Conservation (phyloP, 176 grass and related monocot species). For the Hordeum marinum region DNA sequence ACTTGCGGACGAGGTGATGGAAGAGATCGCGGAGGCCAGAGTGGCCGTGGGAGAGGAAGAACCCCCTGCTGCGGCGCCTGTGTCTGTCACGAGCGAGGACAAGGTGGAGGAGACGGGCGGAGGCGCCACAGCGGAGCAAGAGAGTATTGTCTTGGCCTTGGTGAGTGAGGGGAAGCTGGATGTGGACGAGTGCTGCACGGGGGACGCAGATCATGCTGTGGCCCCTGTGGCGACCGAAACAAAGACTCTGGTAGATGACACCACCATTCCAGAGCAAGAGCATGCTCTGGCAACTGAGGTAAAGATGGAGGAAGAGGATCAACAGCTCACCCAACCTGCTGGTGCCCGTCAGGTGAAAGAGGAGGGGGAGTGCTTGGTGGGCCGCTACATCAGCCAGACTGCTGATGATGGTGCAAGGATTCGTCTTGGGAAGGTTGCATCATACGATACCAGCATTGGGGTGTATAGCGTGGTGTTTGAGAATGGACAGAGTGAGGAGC, state of each 20-base stretch:
- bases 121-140: neutral
- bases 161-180: neutral
- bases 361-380: conserved; percentile 35
- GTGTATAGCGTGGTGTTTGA: conserved; percentile 45
- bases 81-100: neutral
- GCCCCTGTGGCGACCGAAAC: neutral
- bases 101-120: neutral
- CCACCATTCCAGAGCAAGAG: neutral
- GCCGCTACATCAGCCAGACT: conserved; percentile 53
- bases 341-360: neutral
- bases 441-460: conserved; percentile 14
- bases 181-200: neutral
- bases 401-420: conserved; percentile 3
- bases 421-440: conserved; percentile 56
- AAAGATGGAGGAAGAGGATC: conserved; percentile 12
- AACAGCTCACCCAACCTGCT: neutral
- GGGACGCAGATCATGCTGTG: neutral
- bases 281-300: neutral
- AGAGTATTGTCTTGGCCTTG: neutral
- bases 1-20: neutral
- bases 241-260: neutral
- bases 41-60: neutral
- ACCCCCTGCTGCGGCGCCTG: neutral
- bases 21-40: conserved; percentile 7
- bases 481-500: conserved; percentile 41